Evolutionary conservation across 805 yeast genomes (phyloP).

Genomic region (Candida vartiovaarae): DNA sequence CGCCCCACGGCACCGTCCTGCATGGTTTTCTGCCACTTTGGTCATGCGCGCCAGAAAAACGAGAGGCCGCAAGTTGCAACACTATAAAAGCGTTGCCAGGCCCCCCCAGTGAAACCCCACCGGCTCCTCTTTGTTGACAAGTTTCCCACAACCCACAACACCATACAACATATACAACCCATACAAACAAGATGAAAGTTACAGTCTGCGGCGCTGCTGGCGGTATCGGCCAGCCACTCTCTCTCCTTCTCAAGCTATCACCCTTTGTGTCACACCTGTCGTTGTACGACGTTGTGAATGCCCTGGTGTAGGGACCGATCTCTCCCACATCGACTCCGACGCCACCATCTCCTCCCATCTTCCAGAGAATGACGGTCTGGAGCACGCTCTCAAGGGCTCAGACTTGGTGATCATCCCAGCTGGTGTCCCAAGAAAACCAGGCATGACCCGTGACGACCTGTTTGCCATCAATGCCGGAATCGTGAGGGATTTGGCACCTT

Average conservation of each 20-base stretch:
- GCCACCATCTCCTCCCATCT: conserved; percentile 56
- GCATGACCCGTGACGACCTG: conserved; percentile 83
- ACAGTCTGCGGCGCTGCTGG: conserved; percentile 82
- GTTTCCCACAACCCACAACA: too few species aligned
- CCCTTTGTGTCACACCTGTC: conserved; percentile 65
- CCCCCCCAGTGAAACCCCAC: background rate
- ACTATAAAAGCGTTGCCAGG: background rate
- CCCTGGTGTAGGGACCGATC: conserved; percentile 81
- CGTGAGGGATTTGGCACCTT: conserved; percentile 67
- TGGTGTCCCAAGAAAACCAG: conserved; percentile 86
- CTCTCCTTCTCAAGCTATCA: conserved; percentile 61
- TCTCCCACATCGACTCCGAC: conserved; percentile 73
- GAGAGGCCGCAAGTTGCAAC: background rate
- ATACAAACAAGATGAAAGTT: conserved; percentile 39
- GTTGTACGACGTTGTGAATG: conserved; percentile 66
- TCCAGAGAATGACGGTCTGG: conserved; percentile 61
- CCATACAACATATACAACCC: background rate
- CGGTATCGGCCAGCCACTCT: conserved; percentile 74
- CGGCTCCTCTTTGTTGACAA: background rate
- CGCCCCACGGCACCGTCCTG: too few species aligned
- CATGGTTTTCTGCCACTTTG: too few species aligned
- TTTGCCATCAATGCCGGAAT: conserved; percentile 80
- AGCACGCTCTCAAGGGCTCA: conserved; percentile 65
- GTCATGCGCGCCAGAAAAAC: too few species aligned
- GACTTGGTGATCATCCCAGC: conserved; percentile 88